Evolutionary conservation across 768 basidiomycete genomes (phyloP).

Genomic region (Tulasnella sp.): DNA sequence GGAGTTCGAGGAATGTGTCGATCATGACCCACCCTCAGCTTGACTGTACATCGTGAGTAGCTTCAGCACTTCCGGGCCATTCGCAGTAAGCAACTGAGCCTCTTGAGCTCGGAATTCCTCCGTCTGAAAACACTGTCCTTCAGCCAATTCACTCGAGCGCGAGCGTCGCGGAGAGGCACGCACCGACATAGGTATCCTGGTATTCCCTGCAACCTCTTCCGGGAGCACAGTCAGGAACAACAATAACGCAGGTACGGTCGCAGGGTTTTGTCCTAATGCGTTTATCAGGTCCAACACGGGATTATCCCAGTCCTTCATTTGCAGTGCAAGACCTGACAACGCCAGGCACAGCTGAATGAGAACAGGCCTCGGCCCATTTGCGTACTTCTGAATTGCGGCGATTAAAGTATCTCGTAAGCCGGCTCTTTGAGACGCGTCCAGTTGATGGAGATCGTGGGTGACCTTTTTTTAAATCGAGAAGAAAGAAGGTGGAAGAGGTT

Average conservation of each 20-base stretch:
- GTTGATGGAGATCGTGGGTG: slow-evolving; percentile 89
- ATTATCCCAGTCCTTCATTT: slow-evolving; percentile 80
- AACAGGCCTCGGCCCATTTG: slow-evolving; percentile 72
- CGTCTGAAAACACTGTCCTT: slow-evolving; percentile 42
- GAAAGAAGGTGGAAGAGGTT: slow-evolving; percentile 32
- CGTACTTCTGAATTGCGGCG: slow-evolving; percentile 63
- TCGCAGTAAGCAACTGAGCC: slow-evolving; percentile 58
- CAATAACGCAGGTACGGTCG: slow-evolving; percentile 75
- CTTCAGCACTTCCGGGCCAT: slow-evolving; percentile 67
- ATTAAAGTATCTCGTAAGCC: slow-evolving; percentile 86
- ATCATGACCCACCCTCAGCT: slow-evolving; percentile 63
- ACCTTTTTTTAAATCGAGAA: slow-evolving; percentile 53
- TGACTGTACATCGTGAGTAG: slow-evolving; percentile 83
- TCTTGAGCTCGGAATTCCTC: slow-evolving; percentile 66
- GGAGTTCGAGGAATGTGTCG: slow-evolving; percentile 1
- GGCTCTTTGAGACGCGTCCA: slow-evolving; percentile 64
- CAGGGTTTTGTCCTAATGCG: slow-evolving; percentile 76
- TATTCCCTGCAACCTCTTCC: slow-evolving; percentile 80
- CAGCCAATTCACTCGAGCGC: not conserved
- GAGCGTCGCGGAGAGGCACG: slow-evolving; percentile 36
- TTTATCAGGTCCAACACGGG: slow-evolving; percentile 79
- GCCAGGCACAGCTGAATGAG: slow-evolving; percentile 88
- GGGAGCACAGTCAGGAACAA: slow-evolving; percentile 89
- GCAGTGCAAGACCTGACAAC: slow-evolving; percentile 83
- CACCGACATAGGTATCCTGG: slow-evolving; percentile 83